A percentile compares a stretch with the other conserved stretches of the same genome.
Evolutionary conservation across 1,284 basidiomycete species (phyloP).

Genomic region (Ustilago cynodontis): DNA sequence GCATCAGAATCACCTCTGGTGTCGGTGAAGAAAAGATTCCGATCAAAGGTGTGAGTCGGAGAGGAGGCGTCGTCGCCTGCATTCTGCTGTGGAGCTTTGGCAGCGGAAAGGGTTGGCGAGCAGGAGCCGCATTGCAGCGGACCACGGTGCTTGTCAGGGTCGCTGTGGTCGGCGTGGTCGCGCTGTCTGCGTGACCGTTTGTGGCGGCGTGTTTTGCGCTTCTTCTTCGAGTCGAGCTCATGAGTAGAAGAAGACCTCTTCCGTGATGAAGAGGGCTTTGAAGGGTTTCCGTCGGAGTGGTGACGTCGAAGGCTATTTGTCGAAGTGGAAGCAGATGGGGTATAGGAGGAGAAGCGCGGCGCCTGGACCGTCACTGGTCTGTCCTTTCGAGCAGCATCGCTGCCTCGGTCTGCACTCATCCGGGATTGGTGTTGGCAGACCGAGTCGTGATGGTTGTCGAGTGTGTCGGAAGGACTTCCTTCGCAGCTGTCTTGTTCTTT

Average conservation of each 20-base stretch:
- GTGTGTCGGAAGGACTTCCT: no score
- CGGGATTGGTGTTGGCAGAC: slow-evolving; percentile 23
- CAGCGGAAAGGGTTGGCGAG: background rate
- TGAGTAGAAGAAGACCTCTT: background rate
- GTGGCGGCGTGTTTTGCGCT: background rate
- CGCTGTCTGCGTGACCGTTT: background rate
- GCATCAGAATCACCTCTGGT: slow-evolving; percentile 25
- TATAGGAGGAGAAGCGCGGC: slow-evolving; percentile 20
- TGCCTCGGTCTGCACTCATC: slow-evolving; percentile 34
- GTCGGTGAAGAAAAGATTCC: slow-evolving; percentile 28
- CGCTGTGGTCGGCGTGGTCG: background rate
- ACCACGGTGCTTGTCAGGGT: background rate
- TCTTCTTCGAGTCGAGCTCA: background rate
- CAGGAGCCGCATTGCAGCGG: background rate
- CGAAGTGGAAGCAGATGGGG: slow-evolving; percentile 3
- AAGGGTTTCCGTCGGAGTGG: background rate
- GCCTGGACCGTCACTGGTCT: background rate
- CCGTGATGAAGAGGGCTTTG: background rate
- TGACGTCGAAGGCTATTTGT: background rate
- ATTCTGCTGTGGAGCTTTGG: background rate
- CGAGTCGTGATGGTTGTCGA: slow-evolving; percentile 9
- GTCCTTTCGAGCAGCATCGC: background rate
- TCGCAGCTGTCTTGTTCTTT: no score
- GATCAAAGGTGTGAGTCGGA: slow-evolving; percentile 8
- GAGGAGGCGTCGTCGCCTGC: background rate